Base-by-base conservation (phyloP, 2,329 filamentous ascomycete genomes). In the Diaporthe amygdali region DNA sequence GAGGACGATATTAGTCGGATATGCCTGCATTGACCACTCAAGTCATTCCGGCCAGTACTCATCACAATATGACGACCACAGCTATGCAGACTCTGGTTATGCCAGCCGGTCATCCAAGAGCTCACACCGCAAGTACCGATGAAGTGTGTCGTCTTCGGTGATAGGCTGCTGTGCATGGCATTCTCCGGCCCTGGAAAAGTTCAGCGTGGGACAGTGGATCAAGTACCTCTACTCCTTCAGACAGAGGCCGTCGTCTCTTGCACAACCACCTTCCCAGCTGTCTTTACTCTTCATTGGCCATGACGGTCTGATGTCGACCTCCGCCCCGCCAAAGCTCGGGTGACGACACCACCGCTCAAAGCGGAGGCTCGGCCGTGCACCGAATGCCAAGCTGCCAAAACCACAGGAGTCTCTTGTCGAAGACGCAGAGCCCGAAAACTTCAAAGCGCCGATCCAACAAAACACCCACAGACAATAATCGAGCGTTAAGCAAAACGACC, bases 1-100 rank as follows among this genome's bases (percentile, higher is more conserved):
- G 78, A 92, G 92, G 79, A 93, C 89, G 8, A 93, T 97, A 66
- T 86, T 94, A 25, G 94, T 97, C 30, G 95, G 95, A 66, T 96
- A 96, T 79, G 88, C 92, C 66, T 97, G 95, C 82, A 81, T 84
- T 55, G 81, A 80, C 32, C 92, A 94, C 79, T 77, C 82, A 9
- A 75, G 44, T 17, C 49, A 55, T 5, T 79, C 81, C 61, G 78
- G 80, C 46, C 79, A 82, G 37, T 81, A 86, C 68, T 79, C 83
- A 72, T 52, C 47, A 10, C 59, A 78, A 83, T 37, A 79, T 81
- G 67, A 63, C 41, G 77, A 76, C 37, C 82, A 82, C 73, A 79
- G 75, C 66, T 88, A 89, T 77, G 86, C 87, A 22, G 87, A 89
- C 79, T 88, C 87, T 8, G 86, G 86, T 70, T 89, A 89, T 77